Base-by-base conservation (phyloP, 2,329 filamentous ascomycete genomes). In the Orbilia quercus region DNA sequence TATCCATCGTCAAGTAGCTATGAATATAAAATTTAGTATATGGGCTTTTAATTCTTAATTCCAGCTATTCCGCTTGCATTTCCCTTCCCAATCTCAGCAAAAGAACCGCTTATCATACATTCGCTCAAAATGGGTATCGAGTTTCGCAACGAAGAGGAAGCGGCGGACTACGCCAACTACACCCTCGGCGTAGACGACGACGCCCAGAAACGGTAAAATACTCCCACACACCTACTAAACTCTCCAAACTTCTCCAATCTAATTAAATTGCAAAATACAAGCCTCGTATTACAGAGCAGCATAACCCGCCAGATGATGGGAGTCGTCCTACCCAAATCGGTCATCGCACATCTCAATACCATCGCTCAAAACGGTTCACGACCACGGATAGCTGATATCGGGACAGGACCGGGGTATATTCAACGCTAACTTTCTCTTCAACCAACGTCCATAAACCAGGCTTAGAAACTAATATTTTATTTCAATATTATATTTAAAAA, bases 271-370 rank as follows among this genome's bases (percentile, higher is more conserved):
- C 9, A 53, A n/a, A 47, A 45, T 6, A 36, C 4, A 12, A 66
- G 62, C 20, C 34, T 66, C 7, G 53, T 51, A 22, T 11, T 66
- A 25, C 62, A 66, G 53, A 66, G 62, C 18, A 25, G 42, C 16
- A 66, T 66, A 20, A 66, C 62, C 20, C 42, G 62, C 18, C 42
- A 66, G 16, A 66, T 66, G 62, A 57, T 66, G 44, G 45, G 53
- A 18, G 22, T 20, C 7, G 38, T 66, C 7, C 45, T 66, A 4
- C 53, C 62, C 11, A 22, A 54, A 48, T 16, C 44, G 14, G 44
- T 51, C 14, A 44, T 58, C 12, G 9, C 51, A 16, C 53, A 66
- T 34, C 53, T 66, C 18, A 54, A 42, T 0, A 9, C 20, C 2
- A 45, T 55, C 18, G n/a, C 48, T 14, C 12, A 54, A 16, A 64